These are phyloP conservation scores for Hypoxylon sp. DNA, from an alignment of 2,329 filamentous ascomycete genomes.

Conservation along the genomic window DNA sequence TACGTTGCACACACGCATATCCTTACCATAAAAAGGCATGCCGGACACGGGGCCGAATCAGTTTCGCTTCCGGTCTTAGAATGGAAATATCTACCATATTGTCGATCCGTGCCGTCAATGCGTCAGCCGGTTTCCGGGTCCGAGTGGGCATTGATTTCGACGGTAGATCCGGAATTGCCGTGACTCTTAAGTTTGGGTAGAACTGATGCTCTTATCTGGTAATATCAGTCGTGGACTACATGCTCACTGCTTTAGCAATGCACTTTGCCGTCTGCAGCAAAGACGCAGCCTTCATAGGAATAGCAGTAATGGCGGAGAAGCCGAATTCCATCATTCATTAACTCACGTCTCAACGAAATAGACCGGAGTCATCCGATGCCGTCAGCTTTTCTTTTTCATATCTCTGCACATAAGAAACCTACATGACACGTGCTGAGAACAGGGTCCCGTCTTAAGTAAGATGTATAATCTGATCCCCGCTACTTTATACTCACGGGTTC, in stretches of 20 bases:
- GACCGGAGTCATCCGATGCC: not conserved
- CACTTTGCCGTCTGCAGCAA: not conserved
- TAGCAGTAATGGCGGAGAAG: not conserved
- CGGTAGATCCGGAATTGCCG: slow-evolving; percentile 1
- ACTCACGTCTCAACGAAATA: not conserved
- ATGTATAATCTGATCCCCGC: not conserved
- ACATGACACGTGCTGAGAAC: too few species aligned
- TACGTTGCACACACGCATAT: not conserved
- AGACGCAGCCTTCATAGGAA: not conserved
- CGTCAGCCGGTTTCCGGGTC: slow-evolving; percentile 10
- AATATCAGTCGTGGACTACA: not conserved
- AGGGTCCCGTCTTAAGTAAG: not conserved
- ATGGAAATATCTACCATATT: slow-evolving; percentile 8
- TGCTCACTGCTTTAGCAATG: not conserved
- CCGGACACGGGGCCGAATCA: not conserved
- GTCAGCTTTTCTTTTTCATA: too few species aligned
- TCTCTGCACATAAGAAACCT: too few species aligned
- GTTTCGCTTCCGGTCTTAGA: slow-evolving; percentile 9
- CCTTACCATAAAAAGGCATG: not conserved
- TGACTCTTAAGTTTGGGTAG: not conserved
- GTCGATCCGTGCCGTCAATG: too few species aligned
- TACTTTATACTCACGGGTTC: not conserved
- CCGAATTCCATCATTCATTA: not conserved
- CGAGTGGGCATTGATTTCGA: not conserved
- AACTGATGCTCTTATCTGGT: not conserved